Conservation (phyloP, 2,329 filamentous ascomycete genomes). For the Arachnomyces sp. region DNA sequence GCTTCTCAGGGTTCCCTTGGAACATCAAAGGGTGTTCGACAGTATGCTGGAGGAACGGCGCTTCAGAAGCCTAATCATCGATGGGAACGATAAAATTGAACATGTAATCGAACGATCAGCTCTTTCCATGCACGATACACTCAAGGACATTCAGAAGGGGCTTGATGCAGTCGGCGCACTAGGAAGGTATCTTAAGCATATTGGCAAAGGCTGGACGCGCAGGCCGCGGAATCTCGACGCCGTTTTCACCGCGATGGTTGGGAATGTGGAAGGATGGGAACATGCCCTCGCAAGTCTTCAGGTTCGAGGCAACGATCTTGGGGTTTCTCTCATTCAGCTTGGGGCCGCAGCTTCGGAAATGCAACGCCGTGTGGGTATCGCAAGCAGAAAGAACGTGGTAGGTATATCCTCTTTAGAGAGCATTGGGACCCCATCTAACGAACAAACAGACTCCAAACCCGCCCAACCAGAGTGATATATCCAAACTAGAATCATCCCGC, state of each 20-base stretch:
- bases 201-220: conserved; percentile 56
- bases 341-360: conserved; percentile 76
- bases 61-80: conserved; percentile 74
- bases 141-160: conserved; percentile 73
- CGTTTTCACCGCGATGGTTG: conserved; percentile 83
- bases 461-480: conserved; percentile 5
- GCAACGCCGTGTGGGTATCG: conserved; percentile 73
- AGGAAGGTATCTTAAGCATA: conserved; percentile 62
- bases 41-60: conserved; percentile 76
- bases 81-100: conserved; percentile 85
- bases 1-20: conserved; percentile 72
- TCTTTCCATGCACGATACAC: conserved; percentile 64
- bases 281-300: conserved; percentile 71
- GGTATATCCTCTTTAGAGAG: conserved; percentile 43
- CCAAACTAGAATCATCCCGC: neutral
- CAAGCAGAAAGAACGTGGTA: conserved; percentile 64
- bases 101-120: conserved; percentile 78
- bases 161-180: conserved; percentile 69
- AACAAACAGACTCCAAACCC: neutral
- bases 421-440: neutral
- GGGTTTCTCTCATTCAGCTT: conserved; percentile 62
- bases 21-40: conserved; percentile 76
- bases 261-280: conserved; percentile 86
- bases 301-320: conserved; percentile 62
- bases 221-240: conserved; percentile 55